A percentile compares a stretch with the other conserved stretches of the same genome.
phyloP scores from a whole-genome alignment of 2,329 filamentous ascomycete genomes.

The Neopestalotiopsis rosae region DNA sequence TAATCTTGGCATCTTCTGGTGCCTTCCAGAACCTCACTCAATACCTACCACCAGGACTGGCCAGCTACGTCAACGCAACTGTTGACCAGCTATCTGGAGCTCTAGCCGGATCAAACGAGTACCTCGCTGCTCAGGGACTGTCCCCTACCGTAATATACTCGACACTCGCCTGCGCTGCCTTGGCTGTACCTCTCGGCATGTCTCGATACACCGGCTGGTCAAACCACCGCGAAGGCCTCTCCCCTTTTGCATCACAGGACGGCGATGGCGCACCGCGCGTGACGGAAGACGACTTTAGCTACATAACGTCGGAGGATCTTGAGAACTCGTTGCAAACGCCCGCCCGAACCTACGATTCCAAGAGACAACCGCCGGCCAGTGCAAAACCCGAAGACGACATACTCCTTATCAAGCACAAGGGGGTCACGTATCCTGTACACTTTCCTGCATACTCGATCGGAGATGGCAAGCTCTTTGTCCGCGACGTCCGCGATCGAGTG shows the following conservation, averaged over 20 bases:
- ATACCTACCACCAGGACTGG: conserved; percentile 50
- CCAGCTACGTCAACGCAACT: conserved; percentile 60
- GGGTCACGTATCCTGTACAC: conserved; percentile 69
- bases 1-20: conserved; percentile 66
- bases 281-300: conserved; percentile 78
- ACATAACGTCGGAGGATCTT: conserved; percentile 81
- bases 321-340: conserved; percentile 47
- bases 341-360: conserved; percentile 47
- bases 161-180: conserved; percentile 52
- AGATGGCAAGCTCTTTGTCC: conserved; percentile 71
- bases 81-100: conserved; percentile 53
- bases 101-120: conserved; percentile 55
- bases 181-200: conserved; percentile 59
- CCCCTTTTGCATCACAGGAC: conserved; percentile 54
- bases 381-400: conserved; percentile 67
- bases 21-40: conserved; percentile 65
- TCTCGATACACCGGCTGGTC: conserved; percentile 57
- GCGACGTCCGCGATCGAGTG: conserved; percentile 71
- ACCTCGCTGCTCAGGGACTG: conserved; percentile 58
- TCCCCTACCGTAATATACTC: conserved; percentile 55
- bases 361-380: conserved; percentile 37
- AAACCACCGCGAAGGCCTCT: conserved; percentile 49
- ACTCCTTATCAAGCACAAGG: conserved; percentile 71
- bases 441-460: conserved; percentile 79
- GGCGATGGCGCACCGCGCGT: conserved; percentile 63